Base-by-base conservation (phyloP, 1,284 basidiomycete species). In the Dichomitus squalens region DNA sequence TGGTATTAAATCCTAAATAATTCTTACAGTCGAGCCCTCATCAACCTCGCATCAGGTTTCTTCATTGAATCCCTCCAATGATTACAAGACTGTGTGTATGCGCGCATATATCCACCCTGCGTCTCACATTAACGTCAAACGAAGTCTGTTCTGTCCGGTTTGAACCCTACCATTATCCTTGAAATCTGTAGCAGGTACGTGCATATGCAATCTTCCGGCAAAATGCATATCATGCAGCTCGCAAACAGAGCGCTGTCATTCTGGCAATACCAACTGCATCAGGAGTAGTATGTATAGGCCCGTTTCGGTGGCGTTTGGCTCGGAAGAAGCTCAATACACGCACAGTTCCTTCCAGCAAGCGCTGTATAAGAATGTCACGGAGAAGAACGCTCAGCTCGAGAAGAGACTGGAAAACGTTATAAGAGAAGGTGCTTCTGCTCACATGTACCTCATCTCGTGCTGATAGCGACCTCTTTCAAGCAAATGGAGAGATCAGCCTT, bases 251-350 rank as follows among this genome's bases (percentile, higher is more conserved):
- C 90, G 5, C 81, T 93, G 57, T 88, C 90, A 7, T 93, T 93
- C 71, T 93, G 92, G 92, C 89, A 92, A 69, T 93, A 93, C 70
- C 91, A 93, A 67, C 82, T 86, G 47, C 88, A 91, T 61, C 91
- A 93, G 74, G 91, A 93, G 75, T 85, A 82, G 90, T 90, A 61
- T 64, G 76, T 64, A 11, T 35, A 29, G 6, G n/a, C n/a, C n/a
- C n/a, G n/a, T 2, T 36, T 7, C 12, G 7, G 1, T 31, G 11
- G 25, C 1, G n/a, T 16, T 6, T 7, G 3, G 4, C 27, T 29
- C 33, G 18, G 3, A 25, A 14, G 31, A 34, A 31, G 8, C 47
- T 49, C 16, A 49, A 3, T 11, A 18, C 25, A 18, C 33, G 16
- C 16, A 20, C 58, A 92, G 91, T 65, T 85, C 88, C 7, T 93